A percentile compares a stretch with the other conserved stretches of the same genome.
Evolutionary conservation across 257 asterid genomes (phyloP).

Genomic region (Phtheirospermum japonicum): DNA sequence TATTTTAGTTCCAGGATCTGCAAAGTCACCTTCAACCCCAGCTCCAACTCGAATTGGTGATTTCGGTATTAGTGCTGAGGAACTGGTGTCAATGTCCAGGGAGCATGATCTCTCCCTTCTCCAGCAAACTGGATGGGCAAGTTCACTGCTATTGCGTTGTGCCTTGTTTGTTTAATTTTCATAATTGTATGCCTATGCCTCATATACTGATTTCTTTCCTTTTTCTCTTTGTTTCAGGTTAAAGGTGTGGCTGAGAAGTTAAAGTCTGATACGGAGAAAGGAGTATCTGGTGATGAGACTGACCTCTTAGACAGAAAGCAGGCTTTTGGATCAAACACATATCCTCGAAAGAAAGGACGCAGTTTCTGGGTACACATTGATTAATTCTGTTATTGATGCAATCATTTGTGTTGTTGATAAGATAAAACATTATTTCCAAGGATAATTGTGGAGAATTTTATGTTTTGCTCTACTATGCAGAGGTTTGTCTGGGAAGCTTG

Average conservation of each 20-base stretch:
- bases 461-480: conserved; percentile 37
- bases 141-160: conserved; percentile 30
- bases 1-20: conserved; percentile 46
- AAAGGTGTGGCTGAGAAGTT: conserved; percentile 68
- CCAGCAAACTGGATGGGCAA: conserved; percentile 86
- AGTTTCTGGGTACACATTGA: conserved; percentile 68
- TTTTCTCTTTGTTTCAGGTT: conserved; percentile 42
- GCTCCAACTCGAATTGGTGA: conserved; percentile 50
- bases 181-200: neutral
- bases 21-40: conserved; percentile 39
- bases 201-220: conserved; percentile 14
- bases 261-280: conserved; percentile 58
- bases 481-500: conserved; percentile 94
- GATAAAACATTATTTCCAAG: neutral
- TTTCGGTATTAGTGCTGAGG: conserved; percentile 71
- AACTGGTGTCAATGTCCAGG: conserved; percentile 61
- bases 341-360: conserved; percentile 91
- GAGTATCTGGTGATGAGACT: conserved; percentile 67
- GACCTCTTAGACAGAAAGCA: conserved; percentile 59
- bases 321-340: conserved; percentile 88
- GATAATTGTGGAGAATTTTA: conserved; percentile 17
- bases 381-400: conserved; percentile 8
- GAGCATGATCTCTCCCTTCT: conserved; percentile 54
- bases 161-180: conserved; percentile 10
- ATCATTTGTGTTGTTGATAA: conserved; percentile 3